phyloP scores from a whole-genome alignment of 208 protist genomes.

The Endotrypanum monterogeii region DNA sequence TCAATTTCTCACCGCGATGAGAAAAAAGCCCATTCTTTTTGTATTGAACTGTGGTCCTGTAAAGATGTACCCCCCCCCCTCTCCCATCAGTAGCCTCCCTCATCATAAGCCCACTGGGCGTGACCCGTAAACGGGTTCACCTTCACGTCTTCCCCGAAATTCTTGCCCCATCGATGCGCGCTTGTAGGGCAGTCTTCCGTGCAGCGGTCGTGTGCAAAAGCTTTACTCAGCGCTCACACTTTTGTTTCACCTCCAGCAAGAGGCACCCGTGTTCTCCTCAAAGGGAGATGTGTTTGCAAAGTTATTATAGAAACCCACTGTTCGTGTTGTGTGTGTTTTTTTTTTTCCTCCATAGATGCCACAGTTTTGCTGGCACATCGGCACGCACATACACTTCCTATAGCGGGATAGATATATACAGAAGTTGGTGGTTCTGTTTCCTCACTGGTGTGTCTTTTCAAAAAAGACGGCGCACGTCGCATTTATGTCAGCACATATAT shows the following conservation, averaged over 20 bases:
- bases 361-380: too few species aligned
- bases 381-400: not conserved
- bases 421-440: not conserved
- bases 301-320: not conserved
- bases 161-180: not conserved
- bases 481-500: too few species aligned
- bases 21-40: not conserved
- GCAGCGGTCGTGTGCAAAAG: not conserved
- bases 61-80: too few species aligned
- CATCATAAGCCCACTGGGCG: not conserved
- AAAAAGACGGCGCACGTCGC: too few species aligned
- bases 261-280: not conserved
- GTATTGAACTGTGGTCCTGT: not conserved
- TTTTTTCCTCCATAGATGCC: not conserved
- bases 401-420: not conserved
- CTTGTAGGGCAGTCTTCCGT: not conserved
- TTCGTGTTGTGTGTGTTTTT: not conserved
- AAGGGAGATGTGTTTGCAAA: too few species aligned
- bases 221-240: not conserved
- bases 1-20: slow-evolving; percentile 23
- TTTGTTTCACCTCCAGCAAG: too few species aligned
- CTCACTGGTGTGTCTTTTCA: not conserved
- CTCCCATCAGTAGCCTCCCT: not conserved
- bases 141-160: too few species aligned
- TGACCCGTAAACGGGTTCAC: too few species aligned